Conservation (phyloP, 2,329 filamentous ascomycete genomes). For the Epicoccum sorghinum region DNA sequence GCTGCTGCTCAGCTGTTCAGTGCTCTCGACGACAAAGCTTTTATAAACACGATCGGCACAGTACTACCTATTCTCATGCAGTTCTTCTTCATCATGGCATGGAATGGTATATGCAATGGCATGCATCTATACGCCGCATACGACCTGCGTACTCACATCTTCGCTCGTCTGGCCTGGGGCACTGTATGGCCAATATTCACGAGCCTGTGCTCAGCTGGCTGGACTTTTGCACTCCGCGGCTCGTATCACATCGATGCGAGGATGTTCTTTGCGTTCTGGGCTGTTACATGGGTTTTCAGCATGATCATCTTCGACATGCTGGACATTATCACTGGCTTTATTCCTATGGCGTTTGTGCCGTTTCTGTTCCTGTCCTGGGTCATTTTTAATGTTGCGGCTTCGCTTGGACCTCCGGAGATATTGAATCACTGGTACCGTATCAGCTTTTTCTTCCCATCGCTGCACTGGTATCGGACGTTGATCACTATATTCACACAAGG, state of each 20-base stretch:
- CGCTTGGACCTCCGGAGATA: conserved; percentile 3
- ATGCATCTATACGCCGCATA: conserved; percentile 19
- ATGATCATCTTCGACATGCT: conserved; percentile 19
- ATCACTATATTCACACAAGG: conserved; percentile 17
- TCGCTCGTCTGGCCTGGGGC: conserved; percentile 17
- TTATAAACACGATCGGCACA: conserved; percentile 50
- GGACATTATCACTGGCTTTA: conserved; percentile 14
- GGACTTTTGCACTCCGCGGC: conserved; percentile 19
- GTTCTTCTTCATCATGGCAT: conserved; percentile 55
- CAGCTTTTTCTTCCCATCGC: conserved; percentile 14
- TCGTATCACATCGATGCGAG: conserved; percentile 15
- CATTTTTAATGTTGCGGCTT: conserved; percentile 14
- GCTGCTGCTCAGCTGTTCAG: conserved; percentile 7
- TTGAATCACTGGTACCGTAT: conserved; percentile 11
- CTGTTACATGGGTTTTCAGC: conserved; percentile 16
- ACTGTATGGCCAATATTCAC: conserved; percentile 16
- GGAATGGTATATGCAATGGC: conserved; percentile 50
- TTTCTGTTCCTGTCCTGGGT: conserved; percentile 13
- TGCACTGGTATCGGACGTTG: conserved; percentile 19
- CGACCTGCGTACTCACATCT: conserved; percentile 17
- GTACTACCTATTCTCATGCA: conserved; percentile 54
- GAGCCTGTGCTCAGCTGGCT: conserved; percentile 17
- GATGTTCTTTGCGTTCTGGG: conserved; percentile 22
- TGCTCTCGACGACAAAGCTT: conserved; percentile 13
- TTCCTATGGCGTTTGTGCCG: conserved; percentile 12